These are phyloP conservation scores for Prunus davidiana DNA, from an alignment of 306 rosid genomes.

Conservation along the genomic window DNA sequence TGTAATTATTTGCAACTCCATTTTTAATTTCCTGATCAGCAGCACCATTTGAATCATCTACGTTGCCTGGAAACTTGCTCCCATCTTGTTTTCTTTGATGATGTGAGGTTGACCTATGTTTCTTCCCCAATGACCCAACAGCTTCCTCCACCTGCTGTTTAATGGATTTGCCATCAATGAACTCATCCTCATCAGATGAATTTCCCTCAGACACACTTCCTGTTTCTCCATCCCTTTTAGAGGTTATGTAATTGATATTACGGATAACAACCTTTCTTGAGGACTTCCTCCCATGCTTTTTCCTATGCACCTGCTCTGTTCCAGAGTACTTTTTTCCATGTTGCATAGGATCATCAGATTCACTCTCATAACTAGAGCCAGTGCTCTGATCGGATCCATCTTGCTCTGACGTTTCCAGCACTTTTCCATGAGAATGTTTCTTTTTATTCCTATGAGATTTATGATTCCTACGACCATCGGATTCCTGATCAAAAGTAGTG, in stretches of 20 bases:
- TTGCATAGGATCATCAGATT: conserved; percentile 46
- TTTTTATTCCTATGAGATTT: conserved; percentile 63
- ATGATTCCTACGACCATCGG: conserved; percentile 35
- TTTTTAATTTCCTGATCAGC: conserved; percentile 31
- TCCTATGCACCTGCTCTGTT: conserved; percentile 22
- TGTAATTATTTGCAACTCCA: conserved; percentile 25
- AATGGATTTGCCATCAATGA: conserved; percentile 65
- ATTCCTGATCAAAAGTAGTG: conserved; percentile 46
- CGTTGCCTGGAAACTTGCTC: conserved; percentile 27
- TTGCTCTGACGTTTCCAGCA: conserved; percentile 49
- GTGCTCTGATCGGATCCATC: conserved; percentile 46
- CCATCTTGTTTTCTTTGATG: conserved; percentile 52
- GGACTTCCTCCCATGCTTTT: conserved; percentile 68
- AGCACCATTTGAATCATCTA: conserved; percentile 35
- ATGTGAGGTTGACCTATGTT: conserved; percentile 54
- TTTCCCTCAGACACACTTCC: conserved; percentile 61
- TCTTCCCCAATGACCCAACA: conserved; percentile 75
- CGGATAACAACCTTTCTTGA: conserved; percentile 93
- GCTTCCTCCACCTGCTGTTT: conserved; percentile 87
- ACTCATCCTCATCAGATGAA: conserved; percentile 63
- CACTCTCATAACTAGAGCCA: conserved; percentile 66
- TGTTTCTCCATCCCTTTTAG: conserved; percentile 71
- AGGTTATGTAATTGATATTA: conserved; percentile 90
- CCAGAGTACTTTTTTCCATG: conserved; percentile 48
- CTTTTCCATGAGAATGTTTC: conserved; percentile 52